Conservation (phyloP, 345 rosid species). For the Arabidopsis arenosa region DNA sequence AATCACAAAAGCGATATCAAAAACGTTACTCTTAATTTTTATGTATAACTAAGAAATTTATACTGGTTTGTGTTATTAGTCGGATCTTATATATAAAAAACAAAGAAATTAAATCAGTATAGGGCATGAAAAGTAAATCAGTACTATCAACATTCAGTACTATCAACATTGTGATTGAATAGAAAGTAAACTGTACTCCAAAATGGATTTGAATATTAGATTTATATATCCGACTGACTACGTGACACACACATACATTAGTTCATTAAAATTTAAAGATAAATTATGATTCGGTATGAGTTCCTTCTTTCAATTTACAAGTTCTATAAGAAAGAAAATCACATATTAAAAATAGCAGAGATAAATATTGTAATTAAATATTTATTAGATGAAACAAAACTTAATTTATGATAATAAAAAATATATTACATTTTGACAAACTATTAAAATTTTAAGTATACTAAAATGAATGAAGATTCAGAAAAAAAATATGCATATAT, state of each 20-base stretch:
- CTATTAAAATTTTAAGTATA: background rate
- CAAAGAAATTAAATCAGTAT: background rate
- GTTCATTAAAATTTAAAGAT: background rate
- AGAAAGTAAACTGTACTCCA: slow-evolving; percentile 2
- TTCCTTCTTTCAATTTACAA: background rate
- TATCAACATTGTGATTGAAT: background rate
- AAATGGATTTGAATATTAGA: slow-evolving; percentile 14
- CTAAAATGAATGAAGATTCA: background rate
- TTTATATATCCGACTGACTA: slow-evolving; percentile 4
- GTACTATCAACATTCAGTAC: too few species aligned
- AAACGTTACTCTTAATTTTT: too few species aligned
- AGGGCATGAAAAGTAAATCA: slow-evolving; percentile 7
- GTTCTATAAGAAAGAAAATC: background rate
- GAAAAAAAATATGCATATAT: background rate
- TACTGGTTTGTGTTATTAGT: too few species aligned
- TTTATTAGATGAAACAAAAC: background rate
- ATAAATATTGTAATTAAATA: background rate
- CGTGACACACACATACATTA: background rate
- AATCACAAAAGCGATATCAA: too few species aligned
- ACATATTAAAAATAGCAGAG: background rate
- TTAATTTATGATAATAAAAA: background rate
- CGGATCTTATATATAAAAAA: too few species aligned
- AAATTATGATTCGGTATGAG: background rate
- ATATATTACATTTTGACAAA: background rate
- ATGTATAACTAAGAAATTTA: too few species aligned